A percentile compares a stretch with the other conserved stretches of the same genome.
phyloP scores from a whole-genome alignment of 1,139 yeast species.

The Yamadazyma taylorii region DNA sequence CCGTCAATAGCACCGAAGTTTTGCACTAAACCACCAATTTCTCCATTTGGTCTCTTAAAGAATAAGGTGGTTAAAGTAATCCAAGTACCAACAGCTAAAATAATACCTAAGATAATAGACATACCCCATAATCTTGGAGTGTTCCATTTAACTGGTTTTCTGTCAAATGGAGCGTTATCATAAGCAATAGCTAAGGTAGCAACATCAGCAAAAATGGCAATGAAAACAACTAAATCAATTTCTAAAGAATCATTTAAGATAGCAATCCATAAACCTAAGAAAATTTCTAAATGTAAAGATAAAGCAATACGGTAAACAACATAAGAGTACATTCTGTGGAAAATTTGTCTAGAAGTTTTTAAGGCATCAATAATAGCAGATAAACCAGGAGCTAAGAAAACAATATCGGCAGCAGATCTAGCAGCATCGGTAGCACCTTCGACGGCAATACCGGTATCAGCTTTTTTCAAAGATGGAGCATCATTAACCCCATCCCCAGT shows the following conservation, averaged over 20 bases:
- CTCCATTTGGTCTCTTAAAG: slow-evolving; percentile 61
- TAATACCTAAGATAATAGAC: slow-evolving; percentile 79
- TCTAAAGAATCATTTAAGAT: slow-evolving; percentile 80
- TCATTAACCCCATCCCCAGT: slow-evolving; percentile 99
- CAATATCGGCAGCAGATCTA: slow-evolving; percentile 94
- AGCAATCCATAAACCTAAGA: slow-evolving; percentile 93
- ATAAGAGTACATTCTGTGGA: slow-evolving; percentile 97
- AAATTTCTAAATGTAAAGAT: slow-evolving; percentile 87
- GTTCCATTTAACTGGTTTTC: slow-evolving; percentile 98
- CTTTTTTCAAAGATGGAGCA: slow-evolving; percentile 95
- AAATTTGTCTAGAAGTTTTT: slow-evolving; percentile 93
- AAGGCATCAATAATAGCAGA: slow-evolving; percentile 93
- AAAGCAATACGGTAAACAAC: slow-evolving; percentile 96
- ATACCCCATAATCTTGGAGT: slow-evolving; percentile 96
- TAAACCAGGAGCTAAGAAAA: slow-evolving; percentile 94
- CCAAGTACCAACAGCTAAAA: slow-evolving; percentile 90
- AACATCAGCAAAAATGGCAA: slow-evolving; percentile 94
- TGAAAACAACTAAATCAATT: slow-evolving; percentile 87
- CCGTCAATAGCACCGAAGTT: slow-evolving; percentile 93
- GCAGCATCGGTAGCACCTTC: slow-evolving; percentile 98
- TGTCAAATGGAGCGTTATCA: slow-evolving; percentile 97
- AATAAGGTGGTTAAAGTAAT: slow-evolving; percentile 89
- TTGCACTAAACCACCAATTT: slow-evolving; percentile 70
- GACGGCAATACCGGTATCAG: slow-evolving; percentile 96
- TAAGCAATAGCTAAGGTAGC: slow-evolving; percentile 94